phyloP scores from a whole-genome alignment of 139 green algal species.

The Chlorella sorokiniana region DNA sequence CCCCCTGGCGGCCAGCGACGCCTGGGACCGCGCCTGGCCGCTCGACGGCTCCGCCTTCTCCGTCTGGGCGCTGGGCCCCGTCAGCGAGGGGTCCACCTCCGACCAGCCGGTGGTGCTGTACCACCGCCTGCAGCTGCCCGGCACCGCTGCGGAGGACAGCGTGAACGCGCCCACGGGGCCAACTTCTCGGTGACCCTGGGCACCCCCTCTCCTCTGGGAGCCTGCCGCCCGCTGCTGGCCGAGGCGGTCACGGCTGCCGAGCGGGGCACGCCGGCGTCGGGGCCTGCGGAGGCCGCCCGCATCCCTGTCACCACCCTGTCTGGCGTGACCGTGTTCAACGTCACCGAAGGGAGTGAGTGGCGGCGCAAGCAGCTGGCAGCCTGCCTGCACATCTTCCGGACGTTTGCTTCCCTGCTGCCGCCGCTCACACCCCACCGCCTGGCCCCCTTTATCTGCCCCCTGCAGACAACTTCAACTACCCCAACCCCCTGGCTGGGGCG shows the following conservation, averaged over 20 bases:
- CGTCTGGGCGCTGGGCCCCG: slow-evolving; percentile 34
- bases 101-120: slow-evolving; percentile 23
- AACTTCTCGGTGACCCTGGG: neutral
- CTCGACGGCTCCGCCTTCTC: slow-evolving; percentile 13
- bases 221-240: slow-evolving; percentile 8
- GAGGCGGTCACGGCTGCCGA: neutral
- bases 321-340: neutral
- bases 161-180: neutral
- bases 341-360: neutral
- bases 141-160: neutral
- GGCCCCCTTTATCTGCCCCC: neutral
- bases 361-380: neutral
- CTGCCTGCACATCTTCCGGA: neutral
- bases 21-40: slow-evolving; percentile 23
- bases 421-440: neutral
- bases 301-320: neutral
- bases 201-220: neutral
- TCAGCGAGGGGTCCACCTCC: slow-evolving; percentile 25
- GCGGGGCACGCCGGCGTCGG: neutral
- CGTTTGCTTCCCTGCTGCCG: neutral
- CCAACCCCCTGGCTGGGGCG: slow-evolving; percentile 37
- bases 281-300: neutral
- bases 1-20: neutral
- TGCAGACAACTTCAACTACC: slow-evolving; percentile 26
- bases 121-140: slow-evolving; percentile 26